Percentiles rank a stretch among this genome's conserved stretches.
Evolutionary conservation across 352 stramenopile genomes (phyloP).

Genomic region (Phytophthora parvispora): DNA sequence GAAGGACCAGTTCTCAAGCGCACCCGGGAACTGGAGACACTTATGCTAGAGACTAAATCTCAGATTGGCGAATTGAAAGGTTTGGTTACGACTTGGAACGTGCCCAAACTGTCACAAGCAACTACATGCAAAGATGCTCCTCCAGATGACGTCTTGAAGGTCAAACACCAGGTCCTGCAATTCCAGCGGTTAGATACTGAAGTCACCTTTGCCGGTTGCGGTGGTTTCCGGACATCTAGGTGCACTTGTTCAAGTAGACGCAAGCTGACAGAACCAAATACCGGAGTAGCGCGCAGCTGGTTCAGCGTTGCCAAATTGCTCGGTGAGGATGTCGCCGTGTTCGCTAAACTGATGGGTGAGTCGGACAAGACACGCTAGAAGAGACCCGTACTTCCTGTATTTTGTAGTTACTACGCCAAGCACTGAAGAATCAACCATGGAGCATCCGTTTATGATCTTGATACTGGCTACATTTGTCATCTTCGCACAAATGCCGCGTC

Average conservation of each 20-base stretch:
- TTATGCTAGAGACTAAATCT: background rate
- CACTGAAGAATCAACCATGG: background rate
- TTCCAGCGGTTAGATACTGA: background rate
- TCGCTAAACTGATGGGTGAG: background rate
- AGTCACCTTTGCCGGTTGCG: background rate
- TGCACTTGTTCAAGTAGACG: constrained; percentile 15
- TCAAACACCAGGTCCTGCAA: background rate
- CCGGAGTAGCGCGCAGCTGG: background rate
- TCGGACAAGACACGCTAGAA: background rate
- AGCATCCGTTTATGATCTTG: background rate
- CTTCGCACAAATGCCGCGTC: background rate
- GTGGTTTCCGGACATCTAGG: background rate
- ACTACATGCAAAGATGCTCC: background rate
- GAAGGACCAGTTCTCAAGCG: constrained; percentile 12
- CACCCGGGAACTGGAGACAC: constrained; percentile 4
- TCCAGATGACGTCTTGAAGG: background rate
- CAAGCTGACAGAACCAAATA: background rate
- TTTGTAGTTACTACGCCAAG: constrained; percentile 1
- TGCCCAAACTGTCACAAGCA: background rate
- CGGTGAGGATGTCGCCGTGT: constrained; percentile 2
- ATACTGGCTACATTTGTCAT: constrained; percentile 6
- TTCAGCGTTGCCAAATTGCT: constrained; percentile 8
- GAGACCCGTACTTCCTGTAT: background rate
- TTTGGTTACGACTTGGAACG: background rate
- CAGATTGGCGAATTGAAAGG: background rate